Evolutionary conservation across 2,329 filamentous ascomycete species (phyloP).

Genomic region (Hypoxylon sp.): DNA sequence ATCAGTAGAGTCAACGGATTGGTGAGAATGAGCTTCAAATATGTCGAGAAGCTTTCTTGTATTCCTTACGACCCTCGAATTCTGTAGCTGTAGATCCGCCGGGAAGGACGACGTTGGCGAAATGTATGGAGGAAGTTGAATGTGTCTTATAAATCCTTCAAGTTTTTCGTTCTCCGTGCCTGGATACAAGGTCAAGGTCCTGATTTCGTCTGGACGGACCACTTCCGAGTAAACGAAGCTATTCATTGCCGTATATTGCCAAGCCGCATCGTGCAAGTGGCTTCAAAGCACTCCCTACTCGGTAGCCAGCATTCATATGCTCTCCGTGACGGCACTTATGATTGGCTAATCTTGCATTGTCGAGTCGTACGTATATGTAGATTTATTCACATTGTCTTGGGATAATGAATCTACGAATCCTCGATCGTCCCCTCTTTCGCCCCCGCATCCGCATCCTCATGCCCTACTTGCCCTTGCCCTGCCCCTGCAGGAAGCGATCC

Average conservation of each 20-base stretch:
- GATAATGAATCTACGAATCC: not conserved
- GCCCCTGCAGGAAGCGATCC: constrained; percentile 21
- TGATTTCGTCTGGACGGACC: constrained; percentile 24
- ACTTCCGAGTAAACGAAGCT: constrained; percentile 23
- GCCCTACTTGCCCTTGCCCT: not conserved
- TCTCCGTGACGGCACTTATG: not conserved
- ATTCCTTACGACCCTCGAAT: constrained; percentile 15
- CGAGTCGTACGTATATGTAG: not conserved
- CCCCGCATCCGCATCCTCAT: not conserved
- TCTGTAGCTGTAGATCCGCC: constrained; percentile 2
- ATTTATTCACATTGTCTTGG: not conserved
- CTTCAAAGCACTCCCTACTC: not conserved
- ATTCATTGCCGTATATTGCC: not conserved
- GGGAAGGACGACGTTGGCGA: constrained; percentile 17
- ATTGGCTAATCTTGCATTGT: constrained; percentile 11
- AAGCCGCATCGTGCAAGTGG: not conserved
- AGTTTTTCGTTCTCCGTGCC: constrained; percentile 9
- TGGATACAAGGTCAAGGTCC: constrained; percentile 23
- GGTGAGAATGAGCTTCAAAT: constrained; percentile 25
- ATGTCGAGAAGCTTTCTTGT: constrained; percentile 29
- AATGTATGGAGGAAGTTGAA: constrained; percentile 13
- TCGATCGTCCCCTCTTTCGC: constrained; percentile 1
- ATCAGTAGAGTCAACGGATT: constrained; percentile 14
- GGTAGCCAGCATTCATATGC: not conserved
- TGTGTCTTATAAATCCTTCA: constrained; percentile 24